Percentiles rank a stretch among this genome's conserved stretches.
These are phyloP conservation scores for Fraxinus sp. DNA, from an alignment of 305 asterid genomes.

Conservation along the genomic window DNA sequence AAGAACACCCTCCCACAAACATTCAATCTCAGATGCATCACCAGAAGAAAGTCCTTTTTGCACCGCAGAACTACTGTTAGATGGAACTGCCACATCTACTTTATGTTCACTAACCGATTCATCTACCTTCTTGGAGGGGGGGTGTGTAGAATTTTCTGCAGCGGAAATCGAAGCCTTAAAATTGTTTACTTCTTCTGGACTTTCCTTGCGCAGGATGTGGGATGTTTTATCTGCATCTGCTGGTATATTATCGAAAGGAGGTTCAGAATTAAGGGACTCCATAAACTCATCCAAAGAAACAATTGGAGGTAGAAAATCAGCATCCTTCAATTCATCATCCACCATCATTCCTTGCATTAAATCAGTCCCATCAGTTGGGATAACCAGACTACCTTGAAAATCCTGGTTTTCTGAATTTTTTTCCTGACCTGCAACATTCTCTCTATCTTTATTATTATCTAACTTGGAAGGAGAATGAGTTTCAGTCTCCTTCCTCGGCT, in stretches of 20 bases:
- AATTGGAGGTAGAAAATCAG: conserved; percentile 84
- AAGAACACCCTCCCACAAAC: conserved; percentile 74
- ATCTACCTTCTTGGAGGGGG: conserved; percentile 38
- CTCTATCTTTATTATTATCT: conserved; percentile 42
- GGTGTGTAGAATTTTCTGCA: conserved; percentile 39
- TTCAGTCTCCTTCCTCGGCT: conserved; percentile 32
- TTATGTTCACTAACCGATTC: conserved; percentile 30
- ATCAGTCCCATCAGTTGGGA: conserved; percentile 86
- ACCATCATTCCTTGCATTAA: conserved; percentile 94
- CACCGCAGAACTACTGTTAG: conserved; percentile 34
- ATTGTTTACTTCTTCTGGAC: conserved; percentile 37
- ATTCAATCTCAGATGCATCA: conserved; percentile 34
- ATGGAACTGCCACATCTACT: conserved; percentile 23
- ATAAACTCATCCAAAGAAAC: conserved; percentile 91
- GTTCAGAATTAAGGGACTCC: conserved; percentile 94
- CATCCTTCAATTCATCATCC: conserved; percentile 91
- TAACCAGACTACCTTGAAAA: conserved; percentile 56
- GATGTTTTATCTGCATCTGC: conserved; percentile 40
- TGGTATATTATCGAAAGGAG: conserved; percentile 76
- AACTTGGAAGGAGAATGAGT: conserved; percentile 41
- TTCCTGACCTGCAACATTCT: conserved; percentile 34
- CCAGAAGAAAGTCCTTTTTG: conserved; percentile 28
- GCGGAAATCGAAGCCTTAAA: conserved; percentile 34
- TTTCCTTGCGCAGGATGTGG: conserved; percentile 36
- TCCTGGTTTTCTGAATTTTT: conserved; percentile 54